Conservation (phyloP, 2,329 filamentous ascomycete genomes). For the Septoria linicola region DNA sequence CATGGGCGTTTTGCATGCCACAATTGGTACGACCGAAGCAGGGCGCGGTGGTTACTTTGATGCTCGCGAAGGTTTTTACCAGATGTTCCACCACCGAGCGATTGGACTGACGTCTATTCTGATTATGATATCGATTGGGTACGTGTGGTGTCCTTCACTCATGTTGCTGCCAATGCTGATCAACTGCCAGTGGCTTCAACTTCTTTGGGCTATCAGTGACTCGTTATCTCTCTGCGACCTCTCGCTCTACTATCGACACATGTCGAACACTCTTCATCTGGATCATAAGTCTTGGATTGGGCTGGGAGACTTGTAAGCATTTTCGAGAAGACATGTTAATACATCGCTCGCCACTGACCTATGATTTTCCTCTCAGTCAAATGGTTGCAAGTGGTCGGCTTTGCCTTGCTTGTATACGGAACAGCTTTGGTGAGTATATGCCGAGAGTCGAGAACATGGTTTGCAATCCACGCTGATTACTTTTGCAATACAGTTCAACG, state of each 20-base stretch:
- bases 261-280: conserved; percentile 98
- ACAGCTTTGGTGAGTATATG: conserved; percentile 64
- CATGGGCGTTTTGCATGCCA: conserved; percentile 77
- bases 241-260: conserved; percentile 93
- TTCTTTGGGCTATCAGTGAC: conserved; percentile 97
- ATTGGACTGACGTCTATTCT: conserved; percentile 76
- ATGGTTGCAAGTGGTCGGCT: conserved; percentile 88
- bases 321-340: background rate
- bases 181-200: conserved; percentile 76
- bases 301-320: conserved; percentile 91
- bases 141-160: conserved; percentile 39
- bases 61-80: conserved; percentile 76
- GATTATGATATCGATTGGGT: conserved; percentile 98
- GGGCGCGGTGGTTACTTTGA: conserved; percentile 87
- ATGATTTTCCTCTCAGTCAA: conserved; percentile 3
- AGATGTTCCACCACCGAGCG: conserved; percentile 70
- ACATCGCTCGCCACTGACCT: background rate
- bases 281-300: conserved; percentile 87
- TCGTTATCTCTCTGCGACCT: conserved; percentile 82
- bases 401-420: conserved; percentile 87
- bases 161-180: conserved; percentile 21
- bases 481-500: conserved; percentile 64
- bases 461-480: background rate
- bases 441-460: background rate
- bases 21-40: conserved; percentile 70